These are phyloP conservation scores for Penicillium cosmopolitanum DNA, from an alignment of 495 filamentous ascomycete genomes.

Conservation along the genomic window DNA sequence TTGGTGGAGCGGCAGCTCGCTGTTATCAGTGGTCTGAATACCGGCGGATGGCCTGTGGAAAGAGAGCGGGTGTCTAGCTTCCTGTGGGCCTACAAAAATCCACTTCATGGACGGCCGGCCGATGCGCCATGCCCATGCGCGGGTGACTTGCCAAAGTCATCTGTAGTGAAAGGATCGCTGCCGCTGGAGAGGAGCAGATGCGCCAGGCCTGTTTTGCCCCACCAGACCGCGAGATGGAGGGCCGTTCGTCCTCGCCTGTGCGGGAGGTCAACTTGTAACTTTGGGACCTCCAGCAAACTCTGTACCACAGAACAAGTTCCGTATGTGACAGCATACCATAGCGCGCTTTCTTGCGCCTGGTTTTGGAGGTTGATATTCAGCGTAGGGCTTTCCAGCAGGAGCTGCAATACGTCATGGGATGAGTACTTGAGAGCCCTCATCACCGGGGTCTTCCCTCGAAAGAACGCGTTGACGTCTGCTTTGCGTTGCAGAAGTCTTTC, in stretches of 20 bases:
- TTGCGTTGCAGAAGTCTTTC: not conserved
- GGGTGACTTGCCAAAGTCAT: constrained; percentile 15
- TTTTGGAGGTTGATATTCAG: constrained; percentile 17
- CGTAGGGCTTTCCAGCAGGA: constrained; percentile 6
- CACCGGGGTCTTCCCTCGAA: not conserved
- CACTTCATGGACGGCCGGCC: constrained; percentile 9
- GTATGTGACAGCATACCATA: too few relatives aligned
- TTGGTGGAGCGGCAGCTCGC: too few relatives aligned
- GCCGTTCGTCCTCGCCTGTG: too few relatives aligned
- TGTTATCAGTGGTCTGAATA: constrained; percentile 2
- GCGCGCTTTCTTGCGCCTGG: too few relatives aligned
- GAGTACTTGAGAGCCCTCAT: constrained; percentile 5
- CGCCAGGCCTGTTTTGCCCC: too few relatives aligned
- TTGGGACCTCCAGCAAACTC: too few relatives aligned
- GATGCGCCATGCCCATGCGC: constrained; percentile 6
- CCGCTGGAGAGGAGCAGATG: too few relatives aligned
- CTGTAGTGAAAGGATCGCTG: constrained; percentile 10
- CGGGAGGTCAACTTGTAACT: too few relatives aligned
- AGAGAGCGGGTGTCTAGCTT: not conserved
- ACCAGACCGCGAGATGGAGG: too few relatives aligned
- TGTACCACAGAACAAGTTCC: too few relatives aligned
- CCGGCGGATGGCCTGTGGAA: not conserved
- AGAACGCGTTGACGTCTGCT: not conserved
- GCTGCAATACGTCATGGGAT: not conserved
- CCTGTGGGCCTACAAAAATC: constrained; percentile 3